Conservation (phyloP, 2,329 filamentous ascomycete species). For the Diaporthe helianthi region DNA sequence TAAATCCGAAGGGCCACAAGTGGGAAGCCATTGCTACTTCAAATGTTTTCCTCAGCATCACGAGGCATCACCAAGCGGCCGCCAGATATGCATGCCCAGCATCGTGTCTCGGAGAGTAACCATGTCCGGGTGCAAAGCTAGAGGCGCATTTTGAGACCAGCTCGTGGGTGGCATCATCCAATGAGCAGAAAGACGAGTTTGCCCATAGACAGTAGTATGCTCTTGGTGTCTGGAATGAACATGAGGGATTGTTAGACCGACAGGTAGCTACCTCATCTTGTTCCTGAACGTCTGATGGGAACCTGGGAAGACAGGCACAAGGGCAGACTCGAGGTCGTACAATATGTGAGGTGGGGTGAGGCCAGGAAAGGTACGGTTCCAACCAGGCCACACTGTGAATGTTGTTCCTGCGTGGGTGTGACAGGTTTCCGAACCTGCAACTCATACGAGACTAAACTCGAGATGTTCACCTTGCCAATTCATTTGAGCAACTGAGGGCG, state of each 20-base stretch:
- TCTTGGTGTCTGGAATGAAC: too few relatives aligned
- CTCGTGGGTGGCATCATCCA: neutral
- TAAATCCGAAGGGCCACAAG: neutral
- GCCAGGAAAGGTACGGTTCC: too few relatives aligned
- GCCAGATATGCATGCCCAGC: neutral
- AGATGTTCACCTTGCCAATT: neutral
- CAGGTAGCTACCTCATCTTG: too few relatives aligned
- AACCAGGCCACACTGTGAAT: too few relatives aligned
- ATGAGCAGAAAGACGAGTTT: neutral
- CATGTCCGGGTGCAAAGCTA: neutral
- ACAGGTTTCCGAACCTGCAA: too few relatives aligned
- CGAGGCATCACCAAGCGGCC: neutral
- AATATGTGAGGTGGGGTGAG: neutral
- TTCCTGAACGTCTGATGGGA: neutral
- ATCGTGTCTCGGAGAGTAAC: neutral
- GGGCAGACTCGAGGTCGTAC: neutral
- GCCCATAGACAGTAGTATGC: neutral
- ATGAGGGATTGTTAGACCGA: neutral
- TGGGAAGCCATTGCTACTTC: neutral
- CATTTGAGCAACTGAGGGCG: neutral
- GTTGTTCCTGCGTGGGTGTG: too few relatives aligned
- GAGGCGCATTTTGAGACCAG: neutral
- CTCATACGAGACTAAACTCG: too few relatives aligned
- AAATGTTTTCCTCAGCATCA: neutral
- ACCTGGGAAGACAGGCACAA: neutral